Evolutionary conservation across 2,329 filamentous ascomycete species (phyloP).

Genomic region (Colletotrichum karsti): DNA sequence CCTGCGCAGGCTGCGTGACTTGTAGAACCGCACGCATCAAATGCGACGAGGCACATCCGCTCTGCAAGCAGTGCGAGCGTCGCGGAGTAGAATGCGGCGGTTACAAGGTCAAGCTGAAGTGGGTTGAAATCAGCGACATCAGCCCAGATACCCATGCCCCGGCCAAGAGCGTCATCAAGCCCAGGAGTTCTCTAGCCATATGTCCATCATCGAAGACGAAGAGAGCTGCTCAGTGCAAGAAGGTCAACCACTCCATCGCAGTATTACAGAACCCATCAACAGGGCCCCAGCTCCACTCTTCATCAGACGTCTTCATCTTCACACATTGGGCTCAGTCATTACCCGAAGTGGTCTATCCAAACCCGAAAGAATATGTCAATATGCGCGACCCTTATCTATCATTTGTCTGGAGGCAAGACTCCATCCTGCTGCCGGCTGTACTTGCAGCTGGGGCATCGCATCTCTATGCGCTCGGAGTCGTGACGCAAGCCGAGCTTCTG

Average conservation of each 20-base stretch:
- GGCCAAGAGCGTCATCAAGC: not conserved
- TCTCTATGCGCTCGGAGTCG: not conserved
- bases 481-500: slow-evolving; percentile 4
- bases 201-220: not conserved
- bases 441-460: slow-evolving; percentile 13
- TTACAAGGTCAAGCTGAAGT: slow-evolving; percentile 13
- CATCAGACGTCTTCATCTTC: slow-evolving; percentile 13
- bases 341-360: slow-evolving; percentile 10
- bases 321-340: slow-evolving; percentile 15
- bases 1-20: not conserved
- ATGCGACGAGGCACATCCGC: slow-evolving; percentile 13
- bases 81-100: slow-evolving; percentile 9
- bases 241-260: not conserved
- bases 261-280: not conserved
- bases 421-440: not conserved
- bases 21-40: slow-evolving; percentile 10
- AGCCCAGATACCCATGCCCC: not conserved
- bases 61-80: not conserved
- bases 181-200: not conserved
- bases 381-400: slow-evolving; percentile 10
- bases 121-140: slow-evolving; percentile 11
- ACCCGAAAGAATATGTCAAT: not conserved
- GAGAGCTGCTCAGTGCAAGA: not conserved
- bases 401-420: slow-evolving; percentile 9
- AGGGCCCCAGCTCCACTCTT: not conserved